Conservation (phyloP, 352 stramenopile genomes). For the Phytophthora multivora region DNA sequence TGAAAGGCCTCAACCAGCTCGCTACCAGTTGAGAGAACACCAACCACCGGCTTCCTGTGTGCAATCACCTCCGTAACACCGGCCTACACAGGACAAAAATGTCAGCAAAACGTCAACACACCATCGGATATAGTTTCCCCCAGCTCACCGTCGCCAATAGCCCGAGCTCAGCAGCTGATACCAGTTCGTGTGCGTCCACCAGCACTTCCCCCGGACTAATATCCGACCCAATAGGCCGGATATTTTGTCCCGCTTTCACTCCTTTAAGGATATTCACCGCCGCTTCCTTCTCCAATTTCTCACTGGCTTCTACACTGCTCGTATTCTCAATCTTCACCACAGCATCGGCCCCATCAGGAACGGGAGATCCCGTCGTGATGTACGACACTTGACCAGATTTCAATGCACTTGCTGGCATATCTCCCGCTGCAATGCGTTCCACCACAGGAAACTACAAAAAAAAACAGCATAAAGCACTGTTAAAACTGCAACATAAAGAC, state of each 20-base stretch:
- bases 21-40: slow-evolving; percentile 95
- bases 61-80: slow-evolving; percentile 79
- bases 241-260: slow-evolving; percentile 64
- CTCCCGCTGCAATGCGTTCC: slow-evolving; percentile 72
- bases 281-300: slow-evolving; percentile 35
- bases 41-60: slow-evolving; percentile 77
- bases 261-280: slow-evolving; percentile 69
- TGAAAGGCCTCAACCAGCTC: slow-evolving; percentile 88
- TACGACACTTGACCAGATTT: slow-evolving; percentile 76
- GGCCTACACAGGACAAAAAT: slow-evolving; percentile 39
- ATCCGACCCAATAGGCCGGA: slow-evolving; percentile 93
- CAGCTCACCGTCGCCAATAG: slow-evolving; percentile 88
- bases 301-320: slow-evolving; percentile 48
- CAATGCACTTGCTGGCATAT: slow-evolving; percentile 48
- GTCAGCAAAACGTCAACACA: slow-evolving; percentile 3
- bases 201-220: slow-evolving; percentile 83
- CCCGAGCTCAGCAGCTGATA: slow-evolving; percentile 91
- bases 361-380: slow-evolving; percentile 94
- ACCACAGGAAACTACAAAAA: slow-evolving; percentile 71
- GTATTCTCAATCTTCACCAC: slow-evolving; percentile 96
- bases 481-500: background rate
- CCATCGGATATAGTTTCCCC: background rate
- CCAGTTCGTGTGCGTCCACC: slow-evolving; percentile 65
- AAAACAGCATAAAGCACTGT: background rate
- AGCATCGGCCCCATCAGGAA: slow-evolving; percentile 91